phyloP scores from a whole-genome alignment of 352 stramenopile species.

The Globisporangium echinulatum region DNA sequence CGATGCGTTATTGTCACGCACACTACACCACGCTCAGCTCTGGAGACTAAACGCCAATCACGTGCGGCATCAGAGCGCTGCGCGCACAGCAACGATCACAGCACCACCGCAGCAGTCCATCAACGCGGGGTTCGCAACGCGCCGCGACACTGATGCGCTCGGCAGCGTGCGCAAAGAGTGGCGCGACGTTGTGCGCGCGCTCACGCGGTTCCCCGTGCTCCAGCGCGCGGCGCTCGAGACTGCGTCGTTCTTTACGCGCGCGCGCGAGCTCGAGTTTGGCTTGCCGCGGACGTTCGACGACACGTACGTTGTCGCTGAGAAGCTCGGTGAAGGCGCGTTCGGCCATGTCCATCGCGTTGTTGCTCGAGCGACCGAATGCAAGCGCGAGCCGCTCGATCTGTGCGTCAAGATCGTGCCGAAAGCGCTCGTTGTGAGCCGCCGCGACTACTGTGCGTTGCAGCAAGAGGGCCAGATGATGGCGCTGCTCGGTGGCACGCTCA shows the following conservation, averaged over 20 bases:
- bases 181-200: slow-evolving; percentile 35
- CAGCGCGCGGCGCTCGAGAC: slow-evolving; percentile 47
- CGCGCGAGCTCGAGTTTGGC: slow-evolving; percentile 58
- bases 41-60: no score
- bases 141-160: neutral
- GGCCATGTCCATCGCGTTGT: slow-evolving; percentile 55
- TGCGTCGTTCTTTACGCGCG: slow-evolving; percentile 54
- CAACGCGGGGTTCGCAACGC: no score
- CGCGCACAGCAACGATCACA: no score
- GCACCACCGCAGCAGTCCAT: no score
- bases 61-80: no score
- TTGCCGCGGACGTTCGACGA: slow-evolving; percentile 45
- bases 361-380: neutral
- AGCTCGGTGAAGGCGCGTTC: slow-evolving; percentile 68
- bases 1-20: no score
- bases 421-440: slow-evolving; percentile 42
- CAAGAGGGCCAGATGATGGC: slow-evolving; percentile 75
- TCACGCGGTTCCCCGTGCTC: slow-evolving; percentile 32
- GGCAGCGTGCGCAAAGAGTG: slow-evolving; percentile 59
- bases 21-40: no score
- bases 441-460: slow-evolving; percentile 58
- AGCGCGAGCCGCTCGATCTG: slow-evolving; percentile 31
- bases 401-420: slow-evolving; percentile 79
- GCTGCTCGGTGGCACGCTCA: slow-evolving; percentile 66
- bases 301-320: slow-evolving; percentile 45